These are phyloP conservation scores for Cladosporium sp. DNA, from an alignment of 2,329 filamentous ascomycete genomes.

Conservation along the genomic window DNA sequence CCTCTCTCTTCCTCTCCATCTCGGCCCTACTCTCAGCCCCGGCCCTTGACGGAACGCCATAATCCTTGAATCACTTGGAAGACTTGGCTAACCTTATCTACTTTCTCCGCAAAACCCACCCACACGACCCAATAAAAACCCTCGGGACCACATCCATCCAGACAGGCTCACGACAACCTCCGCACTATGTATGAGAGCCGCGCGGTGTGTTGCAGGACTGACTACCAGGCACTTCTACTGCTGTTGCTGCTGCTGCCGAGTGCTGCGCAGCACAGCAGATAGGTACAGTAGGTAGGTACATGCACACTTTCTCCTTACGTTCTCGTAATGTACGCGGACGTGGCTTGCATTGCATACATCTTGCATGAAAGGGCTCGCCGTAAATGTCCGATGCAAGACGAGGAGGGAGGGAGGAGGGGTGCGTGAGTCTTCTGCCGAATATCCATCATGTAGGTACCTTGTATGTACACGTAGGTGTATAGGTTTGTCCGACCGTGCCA, in stretches of 20 bases:
- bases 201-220: background rate
- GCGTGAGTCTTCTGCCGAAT: background rate
- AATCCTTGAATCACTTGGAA: too few species aligned
- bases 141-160: background rate
- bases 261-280: background rate
- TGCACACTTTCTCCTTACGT: background rate
- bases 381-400: slow-evolving; percentile 5
- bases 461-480: background rate
- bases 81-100: background rate
- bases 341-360: background rate
- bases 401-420: background rate
- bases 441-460: background rate
- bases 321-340: background rate
- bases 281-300: background rate
- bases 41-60: background rate
- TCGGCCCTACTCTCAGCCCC: slow-evolving; percentile 2
- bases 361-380: background rate
- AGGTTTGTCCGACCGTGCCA: background rate
- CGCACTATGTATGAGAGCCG: background rate
- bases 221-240: background rate
- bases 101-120: slow-evolving; percentile 8
- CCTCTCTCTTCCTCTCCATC: background rate
- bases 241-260: background rate
- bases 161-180: background rate
- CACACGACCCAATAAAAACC: background rate